Evolutionary conservation across 345 rosid species (phyloP), one percentile per base, ranked within the genome.

Genomic region (Fremontodendron californicum): DNA sequence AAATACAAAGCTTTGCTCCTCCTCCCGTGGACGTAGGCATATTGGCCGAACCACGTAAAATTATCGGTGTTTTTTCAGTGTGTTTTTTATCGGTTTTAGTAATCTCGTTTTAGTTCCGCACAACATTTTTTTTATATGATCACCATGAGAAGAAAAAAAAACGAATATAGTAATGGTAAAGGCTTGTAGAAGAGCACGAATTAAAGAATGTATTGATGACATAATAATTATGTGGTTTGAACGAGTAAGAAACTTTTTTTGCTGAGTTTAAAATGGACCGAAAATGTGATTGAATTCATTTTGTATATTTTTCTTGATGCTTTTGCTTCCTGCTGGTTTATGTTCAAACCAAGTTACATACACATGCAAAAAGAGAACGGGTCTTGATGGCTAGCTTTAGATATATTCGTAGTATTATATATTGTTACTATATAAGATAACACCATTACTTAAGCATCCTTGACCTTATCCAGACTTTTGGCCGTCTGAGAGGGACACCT

Each of bases 401-500:
- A 18, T n/a, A n/a, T n/a, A n/a, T 16, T 35, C 10, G 1, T 12
- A 27, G 35, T 58, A 27, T 27, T 49, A 4, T 49, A 4, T 49
- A 49, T 49, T 12, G 3, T 45, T 48, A 21, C 0, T 55, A 7
- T 55, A 21, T 21, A 29, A 18, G 15, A 3, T 18, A 55, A 40
- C 27, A 12, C 29, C 23, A n/a, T 70, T 46, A 19, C 8, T 29
- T 29, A 18, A 4, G 21, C 49, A 67, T 43, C 18, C 31, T 35
- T 52, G 46, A 35, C 33, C 75, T 52, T 72, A 72, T 72, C 75
- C 33, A 37, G 48, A 35, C 5, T 5, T n/a, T 71, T 10, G 45
- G 62, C 19, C 25, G 48, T 72, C 58, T 33, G 75, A 72, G 31
- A 72, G 48, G 45, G 63, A 72, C 75, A 72, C 12, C 2, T 71